phyloP scores from a whole-genome alignment of 1,284 basidiomycete species.

The Rhizoctonia solani region DNA sequence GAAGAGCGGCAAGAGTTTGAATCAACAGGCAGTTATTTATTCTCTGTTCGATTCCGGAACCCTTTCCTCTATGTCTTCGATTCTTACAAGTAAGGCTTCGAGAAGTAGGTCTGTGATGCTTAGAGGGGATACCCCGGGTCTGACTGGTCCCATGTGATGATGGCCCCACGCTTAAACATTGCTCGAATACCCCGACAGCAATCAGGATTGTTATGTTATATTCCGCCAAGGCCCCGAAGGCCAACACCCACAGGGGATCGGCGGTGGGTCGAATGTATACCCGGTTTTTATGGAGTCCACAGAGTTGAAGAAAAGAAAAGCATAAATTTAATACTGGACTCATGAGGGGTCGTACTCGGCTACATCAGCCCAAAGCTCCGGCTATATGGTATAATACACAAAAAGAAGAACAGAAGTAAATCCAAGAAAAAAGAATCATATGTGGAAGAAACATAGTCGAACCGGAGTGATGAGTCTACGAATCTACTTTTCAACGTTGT shows the following conservation, averaged over 20 bases:
- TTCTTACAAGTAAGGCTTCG: no score
- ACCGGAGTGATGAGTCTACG: no score
- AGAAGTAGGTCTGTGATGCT: neutral
- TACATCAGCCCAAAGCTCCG: conserved; percentile 32
- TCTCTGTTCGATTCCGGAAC: neutral
- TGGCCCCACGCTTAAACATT: neutral
- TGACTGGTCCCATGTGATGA: conserved; percentile 14
- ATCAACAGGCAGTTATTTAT: neutral
- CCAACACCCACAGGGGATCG: neutral
- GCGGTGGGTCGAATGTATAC: neutral
- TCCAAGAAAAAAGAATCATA: neutral
- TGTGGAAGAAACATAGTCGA: neutral
- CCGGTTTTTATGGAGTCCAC: neutral
- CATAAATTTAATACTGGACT: conserved; percentile 25
- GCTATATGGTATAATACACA: conserved; percentile 16
- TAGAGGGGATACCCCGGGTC: conserved; percentile 24
- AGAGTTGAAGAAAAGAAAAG: neutral
- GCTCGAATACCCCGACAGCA: conserved; percentile 16
- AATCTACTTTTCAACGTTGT: conserved; percentile 23
- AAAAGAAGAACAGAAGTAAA: conserved; percentile 2
- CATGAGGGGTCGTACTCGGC: conserved; percentile 29
- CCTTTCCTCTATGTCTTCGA: no score
- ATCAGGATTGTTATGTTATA: neutral
- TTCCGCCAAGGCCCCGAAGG: conserved; percentile 19
- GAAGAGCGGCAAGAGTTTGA: neutral